Conservation (phyloP, 2,329 filamentous ascomycete species). For the Pleoardoris graminearum region DNA sequence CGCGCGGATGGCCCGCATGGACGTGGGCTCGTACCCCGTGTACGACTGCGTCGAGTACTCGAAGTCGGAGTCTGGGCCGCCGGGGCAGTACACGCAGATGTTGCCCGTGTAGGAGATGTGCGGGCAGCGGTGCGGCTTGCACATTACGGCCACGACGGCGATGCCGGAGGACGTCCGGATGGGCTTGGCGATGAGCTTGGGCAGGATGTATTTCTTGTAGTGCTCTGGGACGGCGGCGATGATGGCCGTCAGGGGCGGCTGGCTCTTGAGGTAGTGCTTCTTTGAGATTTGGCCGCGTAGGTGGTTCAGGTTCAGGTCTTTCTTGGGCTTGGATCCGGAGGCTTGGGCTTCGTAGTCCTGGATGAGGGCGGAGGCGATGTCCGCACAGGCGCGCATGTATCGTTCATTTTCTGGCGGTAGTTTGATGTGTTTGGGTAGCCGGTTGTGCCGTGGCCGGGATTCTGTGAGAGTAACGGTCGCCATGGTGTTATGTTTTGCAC, state of each 20-base stretch:
- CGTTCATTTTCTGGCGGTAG: slow-evolving; percentile 92
- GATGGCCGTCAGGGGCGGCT: slow-evolving; percentile 92
- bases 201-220: slow-evolving; percentile 98
- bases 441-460: slow-evolving; percentile 50
- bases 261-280: slow-evolving; percentile 85
- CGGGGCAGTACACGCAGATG: slow-evolving; percentile 98
- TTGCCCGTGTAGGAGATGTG: slow-evolving; percentile 99
- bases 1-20: slow-evolving; percentile 95
- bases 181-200: slow-evolving; percentile 94
- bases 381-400: slow-evolving; percentile 90
- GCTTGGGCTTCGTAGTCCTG: slow-evolving; percentile 86
- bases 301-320: slow-evolving; percentile 90
- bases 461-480: slow-evolving; percentile 66
- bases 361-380: slow-evolving; percentile 91
- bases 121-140: slow-evolving; percentile 95
- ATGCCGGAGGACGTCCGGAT: slow-evolving; percentile 96
- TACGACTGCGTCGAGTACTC: slow-evolving; percentile 99
- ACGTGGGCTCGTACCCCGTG: slow-evolving; percentile 96
- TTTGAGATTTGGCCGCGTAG: slow-evolving; percentile 85
- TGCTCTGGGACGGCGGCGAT: slow-evolving; percentile 99
- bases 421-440: slow-evolving; percentile 70
- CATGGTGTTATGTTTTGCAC: slow-evolving; percentile 50
- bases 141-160: slow-evolving; percentile 98
- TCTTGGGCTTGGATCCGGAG: slow-evolving; percentile 71
- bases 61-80: slow-evolving; percentile 96